Conservation (phyloP, 192 early-diverging fungal genomes). For the Coemansia sp. region DNA sequence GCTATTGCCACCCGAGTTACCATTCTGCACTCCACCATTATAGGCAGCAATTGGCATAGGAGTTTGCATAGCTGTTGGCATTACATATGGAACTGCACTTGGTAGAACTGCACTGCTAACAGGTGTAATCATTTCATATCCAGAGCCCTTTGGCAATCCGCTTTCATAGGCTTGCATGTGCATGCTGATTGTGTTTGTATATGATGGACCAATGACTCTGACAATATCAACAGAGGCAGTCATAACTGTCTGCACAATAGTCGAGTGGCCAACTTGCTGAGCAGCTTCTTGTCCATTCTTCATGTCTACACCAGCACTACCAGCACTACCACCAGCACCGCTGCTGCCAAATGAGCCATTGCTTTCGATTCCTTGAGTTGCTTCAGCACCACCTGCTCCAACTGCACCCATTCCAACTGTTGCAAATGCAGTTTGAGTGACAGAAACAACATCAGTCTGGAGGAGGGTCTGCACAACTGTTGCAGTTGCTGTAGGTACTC, state of each 20-base stretch:
- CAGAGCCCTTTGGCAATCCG: neutral
- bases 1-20: too few species aligned
- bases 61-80: neutral
- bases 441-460: neutral
- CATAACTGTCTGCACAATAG: slow-evolving; percentile 11
- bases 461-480: slow-evolving; percentile 1
- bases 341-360: neutral
- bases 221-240: slow-evolving; percentile 17
- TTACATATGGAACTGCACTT: neutral
- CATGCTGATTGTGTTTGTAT: slow-evolving; percentile 21
- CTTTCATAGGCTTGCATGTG: slow-evolving; percentile 1
- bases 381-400: neutral
- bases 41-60: too few species aligned
- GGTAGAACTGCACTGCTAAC: neutral
- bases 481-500: neutral
- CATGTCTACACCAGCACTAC: neutral
- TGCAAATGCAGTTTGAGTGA: slow-evolving; percentile 1
- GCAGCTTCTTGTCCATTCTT: neutral
- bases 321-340: neutral
- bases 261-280: slow-evolving; percentile 6
- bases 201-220: slow-evolving; percentile 14
- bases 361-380: neutral
- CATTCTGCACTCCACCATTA: too few species aligned
- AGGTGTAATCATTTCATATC: neutral
- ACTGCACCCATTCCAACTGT: neutral